Conservation (phyloP, 2,329 filamentous ascomycete genomes). For the Pyrenophora graminea region DNA sequence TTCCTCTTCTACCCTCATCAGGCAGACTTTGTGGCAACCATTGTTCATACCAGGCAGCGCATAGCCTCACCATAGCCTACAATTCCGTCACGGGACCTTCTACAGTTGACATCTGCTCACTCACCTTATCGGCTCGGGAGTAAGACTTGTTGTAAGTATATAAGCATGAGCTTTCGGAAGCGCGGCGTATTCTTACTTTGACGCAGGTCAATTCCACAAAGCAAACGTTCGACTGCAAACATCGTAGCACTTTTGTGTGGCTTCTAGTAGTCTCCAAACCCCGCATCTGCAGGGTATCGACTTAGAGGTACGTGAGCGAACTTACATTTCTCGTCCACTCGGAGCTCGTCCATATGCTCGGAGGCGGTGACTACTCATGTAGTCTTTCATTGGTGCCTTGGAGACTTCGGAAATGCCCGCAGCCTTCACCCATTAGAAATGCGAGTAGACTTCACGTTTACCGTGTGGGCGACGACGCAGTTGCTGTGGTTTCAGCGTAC, state of each 20-base stretch:
- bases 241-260: not conserved
- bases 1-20: constrained; percentile 9
- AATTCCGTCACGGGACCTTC: not conserved
- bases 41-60: constrained; percentile 14
- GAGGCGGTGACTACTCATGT: constrained; percentile 17
- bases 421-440: constrained; percentile 1
- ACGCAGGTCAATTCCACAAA: not conserved
- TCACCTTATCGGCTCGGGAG: not conserved
- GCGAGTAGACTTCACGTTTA: not conserved
- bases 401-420: not conserved
- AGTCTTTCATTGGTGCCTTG: constrained; percentile 9
- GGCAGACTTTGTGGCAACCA: not conserved
- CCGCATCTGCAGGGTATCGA: not conserved
- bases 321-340: constrained; percentile 1
- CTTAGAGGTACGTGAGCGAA: constrained; percentile 17
- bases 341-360: not conserved
- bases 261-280: not conserved
- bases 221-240: not conserved
- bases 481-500: not conserved
- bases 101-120: not conserved
- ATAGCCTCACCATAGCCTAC: not conserved
- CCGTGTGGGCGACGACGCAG: constrained; percentile 1
- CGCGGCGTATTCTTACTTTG: not conserved
- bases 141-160: not conserved
- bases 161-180: not conserved